A percentile compares a stretch with the other conserved stretches of the same genome.
phyloP scores from a whole-genome alignment of 2,329 filamentous ascomycete species.

The Claviceps arundinis region DNA sequence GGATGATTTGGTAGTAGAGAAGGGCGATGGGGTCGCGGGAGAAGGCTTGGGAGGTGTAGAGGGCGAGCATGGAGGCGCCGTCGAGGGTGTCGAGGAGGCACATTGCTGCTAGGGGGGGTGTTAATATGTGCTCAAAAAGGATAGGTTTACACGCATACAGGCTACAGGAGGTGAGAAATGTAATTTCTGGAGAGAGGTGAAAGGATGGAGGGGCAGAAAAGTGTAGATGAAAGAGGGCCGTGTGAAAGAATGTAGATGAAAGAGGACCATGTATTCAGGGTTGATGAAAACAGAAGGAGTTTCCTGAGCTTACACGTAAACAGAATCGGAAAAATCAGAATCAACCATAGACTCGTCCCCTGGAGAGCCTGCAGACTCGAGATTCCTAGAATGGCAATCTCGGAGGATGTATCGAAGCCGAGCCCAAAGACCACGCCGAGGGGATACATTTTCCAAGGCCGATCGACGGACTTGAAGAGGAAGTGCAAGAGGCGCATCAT shows the following conservation, averaged over 20 bases:
- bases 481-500: conserved; percentile 57
- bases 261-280: too few species aligned
- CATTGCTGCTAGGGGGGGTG: conserved; percentile 57
- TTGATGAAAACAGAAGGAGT: too few species aligned
- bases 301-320: conserved; percentile 54
- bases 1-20: conserved; percentile 81
- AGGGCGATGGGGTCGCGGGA: conserved; percentile 77
- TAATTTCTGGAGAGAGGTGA: too few species aligned
- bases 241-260: too few species aligned
- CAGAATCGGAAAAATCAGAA: conserved; percentile 77
- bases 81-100: conserved; percentile 87
- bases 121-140: neutral
- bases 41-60: conserved; percentile 73
- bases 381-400: conserved; percentile 85
- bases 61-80: conserved; percentile 85
- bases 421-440: conserved; percentile 79
- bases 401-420: conserved; percentile 90
- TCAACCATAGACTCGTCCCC: conserved; percentile 87
- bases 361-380: conserved; percentile 73
- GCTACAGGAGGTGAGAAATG: too few species aligned
- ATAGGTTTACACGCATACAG: too few species aligned
- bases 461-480: conserved; percentile 61
- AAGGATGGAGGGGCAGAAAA: too few species aligned
- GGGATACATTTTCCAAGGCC: conserved; percentile 93
- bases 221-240: too few species aligned